Conservation (phyloP, 768 basidiomycete genomes). For the Termitomyces bulborhizus region DNA sequence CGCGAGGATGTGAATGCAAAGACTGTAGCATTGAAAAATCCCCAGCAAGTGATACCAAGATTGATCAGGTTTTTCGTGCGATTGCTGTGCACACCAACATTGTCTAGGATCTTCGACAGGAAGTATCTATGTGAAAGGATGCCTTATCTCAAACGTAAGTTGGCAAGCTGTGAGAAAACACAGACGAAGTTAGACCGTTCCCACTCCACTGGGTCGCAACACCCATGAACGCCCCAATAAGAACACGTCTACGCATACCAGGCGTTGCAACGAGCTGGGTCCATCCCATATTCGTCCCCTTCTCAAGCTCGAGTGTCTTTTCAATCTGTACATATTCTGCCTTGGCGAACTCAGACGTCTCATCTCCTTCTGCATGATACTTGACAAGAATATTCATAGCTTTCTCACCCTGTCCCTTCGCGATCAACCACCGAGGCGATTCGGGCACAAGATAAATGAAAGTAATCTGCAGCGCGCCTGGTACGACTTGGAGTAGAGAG, state of each 20-base stretch:
- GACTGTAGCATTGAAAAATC: conserved; percentile 45
- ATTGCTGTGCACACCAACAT: conserved; percentile 45
- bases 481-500: conserved; percentile 48
- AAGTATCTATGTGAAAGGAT: conserved; percentile 34
- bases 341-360: conserved; percentile 45
- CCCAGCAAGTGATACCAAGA: conserved; percentile 48
- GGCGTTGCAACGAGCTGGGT: conserved; percentile 34
- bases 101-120: conserved; percentile 46
- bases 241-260: conserved; percentile 46
- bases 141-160: no score
- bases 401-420: conserved; percentile 44
- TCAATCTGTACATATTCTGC: conserved; percentile 54
- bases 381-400: conserved; percentile 42
- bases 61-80: conserved; percentile 51
- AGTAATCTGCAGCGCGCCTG: conserved; percentile 44
- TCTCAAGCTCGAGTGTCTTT: conserved; percentile 46
- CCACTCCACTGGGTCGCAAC: conserved; percentile 62
- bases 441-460: conserved; percentile 60
- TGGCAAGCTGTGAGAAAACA: neutral
- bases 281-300: conserved; percentile 44
- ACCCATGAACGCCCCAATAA: conserved; percentile 45
- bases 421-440: conserved; percentile 60
- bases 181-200: conserved; percentile 49
- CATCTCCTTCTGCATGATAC: conserved; percentile 58
- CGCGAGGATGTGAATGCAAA: conserved; percentile 44